Evolutionary conservation across 495 filamentous ascomycete species (phyloP).

Genomic region (Parmelia sp.): DNA sequence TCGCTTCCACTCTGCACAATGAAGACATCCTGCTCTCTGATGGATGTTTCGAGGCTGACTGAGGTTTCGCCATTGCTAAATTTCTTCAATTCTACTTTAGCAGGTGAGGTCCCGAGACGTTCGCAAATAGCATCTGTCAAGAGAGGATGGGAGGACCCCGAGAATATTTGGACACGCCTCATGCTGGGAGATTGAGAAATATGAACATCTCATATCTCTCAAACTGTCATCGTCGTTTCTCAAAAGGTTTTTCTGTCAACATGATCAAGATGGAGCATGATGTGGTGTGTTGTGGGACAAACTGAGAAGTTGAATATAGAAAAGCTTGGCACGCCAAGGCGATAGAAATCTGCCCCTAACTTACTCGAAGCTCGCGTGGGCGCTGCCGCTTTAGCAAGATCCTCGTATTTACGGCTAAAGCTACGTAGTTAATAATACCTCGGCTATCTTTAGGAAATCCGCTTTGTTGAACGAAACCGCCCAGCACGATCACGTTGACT

Average conservation of each 20-base stretch:
- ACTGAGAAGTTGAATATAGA: no score
- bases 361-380: no score
- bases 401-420: no score
- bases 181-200: constrained; percentile 36
- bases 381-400: no score
- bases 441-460: no score
- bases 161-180: constrained; percentile 66
- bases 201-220: neutral
- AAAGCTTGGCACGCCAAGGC: no score
- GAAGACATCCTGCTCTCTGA: constrained; percentile 97
- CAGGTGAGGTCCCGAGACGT: constrained; percentile 57
- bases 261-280: neutral
- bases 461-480: no score
- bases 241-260: neutral
- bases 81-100: constrained; percentile 60
- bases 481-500: no score
- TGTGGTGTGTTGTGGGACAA: no score
- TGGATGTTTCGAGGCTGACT: constrained; percentile 86
- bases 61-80: constrained; percentile 93
- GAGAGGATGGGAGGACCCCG: constrained; percentile 60
- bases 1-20: constrained; percentile 95
- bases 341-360: no score
- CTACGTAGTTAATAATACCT: no score
- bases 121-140: constrained; percentile 69
- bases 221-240: neutral